Conservation (phyloP, 768 basidiomycete genomes). For the Lentinus tigrinus region DNA sequence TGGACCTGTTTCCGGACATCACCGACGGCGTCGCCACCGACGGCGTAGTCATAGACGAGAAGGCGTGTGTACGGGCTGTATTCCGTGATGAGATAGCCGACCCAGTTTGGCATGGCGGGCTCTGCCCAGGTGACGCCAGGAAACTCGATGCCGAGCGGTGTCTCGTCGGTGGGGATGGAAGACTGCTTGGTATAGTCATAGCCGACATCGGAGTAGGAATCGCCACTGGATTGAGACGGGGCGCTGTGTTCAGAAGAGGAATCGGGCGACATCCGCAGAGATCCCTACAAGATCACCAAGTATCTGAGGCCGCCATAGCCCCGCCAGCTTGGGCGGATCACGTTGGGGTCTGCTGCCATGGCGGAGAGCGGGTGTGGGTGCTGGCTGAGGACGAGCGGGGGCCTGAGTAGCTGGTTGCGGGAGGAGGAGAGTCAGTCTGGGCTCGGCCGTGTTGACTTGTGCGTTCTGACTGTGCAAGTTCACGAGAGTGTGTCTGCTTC, state of each 20-base stretch:
- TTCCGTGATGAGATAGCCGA: constrained; percentile 51
- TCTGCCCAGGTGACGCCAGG: constrained; percentile 53
- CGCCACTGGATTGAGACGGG: constrained; percentile 44
- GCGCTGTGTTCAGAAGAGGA: background rate
- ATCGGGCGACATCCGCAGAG: background rate
- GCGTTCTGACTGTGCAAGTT: no score
- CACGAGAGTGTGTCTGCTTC: no score
- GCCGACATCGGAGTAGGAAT: constrained; percentile 53
- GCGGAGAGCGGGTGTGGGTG: background rate
- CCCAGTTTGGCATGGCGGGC: constrained; percentile 54
- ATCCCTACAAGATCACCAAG: constrained; percentile 54
- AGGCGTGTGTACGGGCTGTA: constrained; percentile 34
- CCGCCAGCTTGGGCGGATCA: constrained; percentile 35
- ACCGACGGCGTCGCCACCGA: constrained; percentile 47
- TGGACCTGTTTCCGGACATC: constrained; percentile 43
- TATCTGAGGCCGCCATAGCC: constrained; percentile 41
- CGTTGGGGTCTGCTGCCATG: background rate
- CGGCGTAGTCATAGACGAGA: constrained; percentile 59
- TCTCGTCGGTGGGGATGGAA: constrained; percentile 35
- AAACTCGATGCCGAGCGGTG: constrained; percentile 50
- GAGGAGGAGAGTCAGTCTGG: background rate
- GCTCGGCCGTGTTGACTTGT: background rate
- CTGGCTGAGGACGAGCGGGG: no score
- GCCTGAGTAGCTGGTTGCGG: background rate
- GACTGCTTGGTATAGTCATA: constrained; percentile 12